Conservation (phyloP, 2,329 filamentous ascomycete species). For the Chaetomiaceae sp. region DNA sequence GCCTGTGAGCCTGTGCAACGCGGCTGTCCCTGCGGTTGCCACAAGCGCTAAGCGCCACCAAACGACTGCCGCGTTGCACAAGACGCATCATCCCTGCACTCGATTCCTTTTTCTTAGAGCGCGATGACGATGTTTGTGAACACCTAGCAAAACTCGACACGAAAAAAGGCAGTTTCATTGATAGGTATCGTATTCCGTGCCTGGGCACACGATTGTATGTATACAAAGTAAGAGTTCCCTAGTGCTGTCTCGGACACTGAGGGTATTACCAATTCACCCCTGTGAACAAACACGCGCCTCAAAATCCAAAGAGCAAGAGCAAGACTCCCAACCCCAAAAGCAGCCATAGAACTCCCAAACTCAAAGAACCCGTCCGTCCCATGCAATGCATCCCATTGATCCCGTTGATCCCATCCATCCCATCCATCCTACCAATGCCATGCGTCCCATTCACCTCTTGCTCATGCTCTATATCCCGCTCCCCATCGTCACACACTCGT, state of each 20-base stretch:
- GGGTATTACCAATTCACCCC: slow-evolving; percentile 7
- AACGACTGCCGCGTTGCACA: no score
- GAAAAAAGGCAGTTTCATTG: no score
- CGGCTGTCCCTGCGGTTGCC: not conserved
- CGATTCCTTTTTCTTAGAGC: no score
- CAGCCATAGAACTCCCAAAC: no score
- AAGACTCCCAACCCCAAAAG: no score
- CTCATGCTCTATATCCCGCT: not conserved
- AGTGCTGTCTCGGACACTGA: not conserved
- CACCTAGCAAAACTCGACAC: no score
- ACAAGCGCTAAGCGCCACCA: slow-evolving; percentile 18
- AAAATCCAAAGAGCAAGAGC: no score
- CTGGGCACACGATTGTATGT: not conserved
- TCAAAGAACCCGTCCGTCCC: no score
- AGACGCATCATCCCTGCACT: not conserved
- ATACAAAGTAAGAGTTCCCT: slow-evolving; percentile 3
- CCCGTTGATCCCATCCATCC: not conserved
- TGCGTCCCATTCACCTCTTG: not conserved
- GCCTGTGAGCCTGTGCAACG: not conserved
- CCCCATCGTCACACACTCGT: no score
- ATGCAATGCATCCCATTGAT: no score
- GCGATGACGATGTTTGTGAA: no score
- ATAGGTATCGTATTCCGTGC: not conserved
- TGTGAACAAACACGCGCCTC: no score
- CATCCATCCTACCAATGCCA: not conserved